These are phyloP conservation scores for Leptographium flavum DNA, from an alignment of 2,329 filamentous ascomycete genomes.

Conservation along the genomic window DNA sequence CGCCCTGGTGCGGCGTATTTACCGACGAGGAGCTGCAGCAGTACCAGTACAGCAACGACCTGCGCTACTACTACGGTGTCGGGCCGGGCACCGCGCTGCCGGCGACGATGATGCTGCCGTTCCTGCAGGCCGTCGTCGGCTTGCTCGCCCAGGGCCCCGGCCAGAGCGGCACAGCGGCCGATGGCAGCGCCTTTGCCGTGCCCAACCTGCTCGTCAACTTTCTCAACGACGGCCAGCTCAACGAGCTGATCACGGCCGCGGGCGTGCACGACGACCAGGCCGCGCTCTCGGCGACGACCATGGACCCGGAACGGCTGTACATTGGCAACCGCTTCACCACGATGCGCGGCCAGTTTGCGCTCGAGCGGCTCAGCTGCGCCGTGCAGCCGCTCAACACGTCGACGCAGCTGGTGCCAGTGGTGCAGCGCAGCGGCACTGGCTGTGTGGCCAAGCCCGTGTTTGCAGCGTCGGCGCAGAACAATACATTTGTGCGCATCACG, in stretches of 20 bases:
- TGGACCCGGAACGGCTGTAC: conserved; percentile 34
- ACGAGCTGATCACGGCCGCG: conserved; percentile 41
- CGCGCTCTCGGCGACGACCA: conserved; percentile 30
- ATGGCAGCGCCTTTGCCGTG: conserved; percentile 30
- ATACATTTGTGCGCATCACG: conserved; percentile 38
- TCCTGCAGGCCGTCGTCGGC: conserved; percentile 37
- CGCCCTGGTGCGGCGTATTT: conserved; percentile 49
- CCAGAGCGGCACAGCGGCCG: conserved; percentile 28
- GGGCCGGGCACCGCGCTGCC: conserved; percentile 41
- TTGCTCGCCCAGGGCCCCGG: conserved; percentile 38
- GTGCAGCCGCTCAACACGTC: conserved; percentile 3
- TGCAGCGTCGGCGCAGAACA: conserved; percentile 12
- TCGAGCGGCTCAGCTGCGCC: conserved; percentile 45
- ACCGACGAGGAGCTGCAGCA: conserved; percentile 44
- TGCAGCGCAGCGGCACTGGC: neutral
- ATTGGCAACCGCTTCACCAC: conserved; percentile 40
- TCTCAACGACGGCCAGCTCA: conserved; percentile 52
- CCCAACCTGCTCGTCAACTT: conserved; percentile 47
- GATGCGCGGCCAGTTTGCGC: conserved; percentile 51
- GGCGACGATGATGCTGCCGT: conserved; percentile 46
- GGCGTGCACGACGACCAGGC: conserved; percentile 46
- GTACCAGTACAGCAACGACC: conserved; percentile 55
- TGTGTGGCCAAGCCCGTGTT: conserved; percentile 5
- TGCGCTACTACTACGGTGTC: conserved; percentile 53
- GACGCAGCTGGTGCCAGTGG: conserved; percentile 3